Conservation (phyloP, 2,329 filamentous ascomycete genomes). For the Neopestalotiopsis sp. region DNA sequence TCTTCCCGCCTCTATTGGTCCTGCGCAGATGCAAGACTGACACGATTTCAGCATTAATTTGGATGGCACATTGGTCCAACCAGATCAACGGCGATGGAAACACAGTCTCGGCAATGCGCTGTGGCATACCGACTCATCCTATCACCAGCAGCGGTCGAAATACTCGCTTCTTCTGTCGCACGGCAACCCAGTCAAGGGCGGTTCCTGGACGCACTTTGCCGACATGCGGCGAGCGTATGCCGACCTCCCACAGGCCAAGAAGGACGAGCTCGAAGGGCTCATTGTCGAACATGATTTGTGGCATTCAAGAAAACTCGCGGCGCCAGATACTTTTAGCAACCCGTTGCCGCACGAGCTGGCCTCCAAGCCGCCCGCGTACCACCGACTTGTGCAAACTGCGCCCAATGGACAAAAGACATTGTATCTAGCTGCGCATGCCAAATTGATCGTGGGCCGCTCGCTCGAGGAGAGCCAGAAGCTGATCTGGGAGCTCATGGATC, state of each 20-base stretch:
- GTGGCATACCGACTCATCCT: constrained; percentile 36
- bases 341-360: constrained; percentile 27
- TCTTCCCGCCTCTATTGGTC: not conserved
- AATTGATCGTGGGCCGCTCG: constrained; percentile 25
- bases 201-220: constrained; percentile 31
- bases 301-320: constrained; percentile 26
- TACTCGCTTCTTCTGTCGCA: constrained; percentile 33
- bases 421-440: constrained; percentile 35
- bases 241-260: constrained; percentile 30
- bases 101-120: constrained; percentile 33
- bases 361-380: constrained; percentile 32
- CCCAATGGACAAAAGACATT: constrained; percentile 31
- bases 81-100: constrained; percentile 29
- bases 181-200: constrained; percentile 22
- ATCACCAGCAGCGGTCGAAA: constrained; percentile 34
- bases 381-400: constrained; percentile 30
- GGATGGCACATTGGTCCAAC: constrained; percentile 26
- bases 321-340: constrained; percentile 17
- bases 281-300: constrained; percentile 30
- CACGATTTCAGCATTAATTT: constrained; percentile 9
- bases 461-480: constrained; percentile 33
- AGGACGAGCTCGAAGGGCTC: constrained; percentile 30
- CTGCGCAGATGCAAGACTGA: not conserved
- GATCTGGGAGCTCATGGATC: constrained; percentile 33
- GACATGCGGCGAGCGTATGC: constrained; percentile 29